Evolutionary conservation across 495 filamentous ascomycete genomes (phyloP), one percentile per base, ranked within the genome.

Genomic region (Evansstolkia leycettana): DNA sequence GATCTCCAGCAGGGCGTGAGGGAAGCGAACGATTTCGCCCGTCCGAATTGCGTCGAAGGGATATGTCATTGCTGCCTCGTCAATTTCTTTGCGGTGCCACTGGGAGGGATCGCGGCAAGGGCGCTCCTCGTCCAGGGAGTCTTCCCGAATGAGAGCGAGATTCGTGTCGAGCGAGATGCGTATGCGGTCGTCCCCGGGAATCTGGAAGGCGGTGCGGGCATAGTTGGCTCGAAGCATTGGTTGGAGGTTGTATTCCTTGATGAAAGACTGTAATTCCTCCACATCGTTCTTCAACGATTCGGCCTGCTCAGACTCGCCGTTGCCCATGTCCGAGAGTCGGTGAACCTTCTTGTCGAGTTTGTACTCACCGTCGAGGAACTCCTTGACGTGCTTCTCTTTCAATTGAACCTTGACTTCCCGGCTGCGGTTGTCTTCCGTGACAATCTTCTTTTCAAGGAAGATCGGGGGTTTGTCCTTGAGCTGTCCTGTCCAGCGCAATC

Each of bases 181-280:
- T 20, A 98, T 80, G 18, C 86, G 78, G 53, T 90, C 77, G 54
- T 96, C 86, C 4, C 84, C 80, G 10, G 90, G 90, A 30, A 95
- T 93, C 51, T 98, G 89, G 67, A 95, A 98, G 3, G 90, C 90
- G 0, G 87, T 93, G 27, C 92, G 81, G 9, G 77, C 85, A 52
- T 96, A 96, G 56, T 90, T 92, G 33, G 90, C 92, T 14, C 90
- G 76, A 25, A 96, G 58, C 38, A 93, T 73, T 5, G 90, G 90
- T 54, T 88, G 73, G 24, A 98, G 68, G 37, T 82, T 70, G 46
- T 82, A 69, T 19, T 80, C 72, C 44, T 75, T 73, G 51, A 94
- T 78, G 46, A 90, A 89, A 0, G 67, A 63, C 52, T 94, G 85
- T 33, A 96, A 73, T 35, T 79, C 76, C 30, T 80, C 64, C 10